Evolutionary conservation across 139 green algal genomes (phyloP), one percentile per base, ranked within the genome.

Genomic region (Micractinium sp.): DNA sequence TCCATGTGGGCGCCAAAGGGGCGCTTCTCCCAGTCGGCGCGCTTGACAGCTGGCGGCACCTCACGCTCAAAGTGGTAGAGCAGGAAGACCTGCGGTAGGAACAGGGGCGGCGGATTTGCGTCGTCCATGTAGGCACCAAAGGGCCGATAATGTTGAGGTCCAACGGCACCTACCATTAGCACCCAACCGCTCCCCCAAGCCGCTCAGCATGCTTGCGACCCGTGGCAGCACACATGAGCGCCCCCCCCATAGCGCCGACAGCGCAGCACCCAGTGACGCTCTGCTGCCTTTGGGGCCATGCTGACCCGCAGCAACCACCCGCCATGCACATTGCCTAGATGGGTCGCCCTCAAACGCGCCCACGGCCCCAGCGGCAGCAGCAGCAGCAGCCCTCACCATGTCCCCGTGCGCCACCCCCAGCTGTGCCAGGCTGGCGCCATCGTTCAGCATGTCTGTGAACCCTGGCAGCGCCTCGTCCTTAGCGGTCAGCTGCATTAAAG

Each of bases 1-100:
- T 95, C 97, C 96, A 97, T 96, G 63, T 96, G 75, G 33, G 82
- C 85, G 60, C 94, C 94, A 90, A 97, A 96, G 7, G 89, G 88
- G 41, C 93, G 85, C 33, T 77, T 82, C 66, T 93, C 94, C 87
- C 94, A 93, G 15, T 85, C 77, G 1, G 91, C 85, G n/a, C 78
- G 86, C 81, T 90, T 94, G 33, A 91, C 89, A 4, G 76, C 92
- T 0, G 95, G 90, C 81, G 91, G 88, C 71, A 98, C 95, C 31
- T 93, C 36, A 0, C 96, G 91, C 90, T 96, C 93, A 63, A 95
- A 94, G 88, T 91, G 86, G 91, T 97, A 97, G 16, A 94, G 85
- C 92, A 98, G 89, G 88, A 94, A 96, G 29, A 97, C 73, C 91
- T 92, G 91, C 13, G n/a, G 25, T 9, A 27, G 33, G 19, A n/a